Base-by-base conservation (phyloP, 2,329 filamentous ascomycete genomes). In the Fusarium sororula region DNA sequence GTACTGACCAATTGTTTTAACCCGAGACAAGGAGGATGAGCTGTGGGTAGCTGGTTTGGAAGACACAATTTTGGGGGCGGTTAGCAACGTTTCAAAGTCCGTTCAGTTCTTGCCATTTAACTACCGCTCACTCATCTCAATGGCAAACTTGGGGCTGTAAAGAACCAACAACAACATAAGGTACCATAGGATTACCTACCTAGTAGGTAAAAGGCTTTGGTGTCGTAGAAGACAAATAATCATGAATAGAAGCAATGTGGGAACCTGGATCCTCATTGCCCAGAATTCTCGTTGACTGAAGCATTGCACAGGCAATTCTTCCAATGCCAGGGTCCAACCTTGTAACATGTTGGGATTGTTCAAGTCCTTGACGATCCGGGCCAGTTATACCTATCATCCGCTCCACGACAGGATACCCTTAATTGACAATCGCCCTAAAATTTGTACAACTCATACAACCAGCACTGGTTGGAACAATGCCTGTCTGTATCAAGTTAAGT, bases 21-120 rank as follows among this genome's bases (percentile, higher is more conserved):
- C 51, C 57, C 63, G 69, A 76, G 75, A 77, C 75, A 78, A 68
- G 65, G 70, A 74, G 62, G 35, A 54, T 48, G 50, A 50, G 59
- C 45, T 45, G 60, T 39, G 62, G 38, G 56, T 26, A 28, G 47
- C 65, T 57, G 47, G 24, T 39, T 41, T 38, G 47, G 20, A 38
- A 45, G 47, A 54, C 22, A 51, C 51, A 48, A 38, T 28, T 42
- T 44, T 63, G 53, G 51, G 51, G 41, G 38, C 39, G 41, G 59
- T 63, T 59, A 56, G 42, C 55, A 38, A 47, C 44, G 70, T 73
- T 74, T 73, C 66, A 57, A 50, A 71, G 38, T 20, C 18, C 38
- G 62, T 50, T 51, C 62, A 47, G 44, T 50, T 39, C 45, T 72
- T 48, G 57, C 71, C 55, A 68, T 72, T 71, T 44, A 72, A 57